A percentile compares a stretch with the other conserved stretches of the same genome.
phyloP scores from a whole-genome alignment of 805 yeast species.

The Huiozyma sinensis region DNA sequence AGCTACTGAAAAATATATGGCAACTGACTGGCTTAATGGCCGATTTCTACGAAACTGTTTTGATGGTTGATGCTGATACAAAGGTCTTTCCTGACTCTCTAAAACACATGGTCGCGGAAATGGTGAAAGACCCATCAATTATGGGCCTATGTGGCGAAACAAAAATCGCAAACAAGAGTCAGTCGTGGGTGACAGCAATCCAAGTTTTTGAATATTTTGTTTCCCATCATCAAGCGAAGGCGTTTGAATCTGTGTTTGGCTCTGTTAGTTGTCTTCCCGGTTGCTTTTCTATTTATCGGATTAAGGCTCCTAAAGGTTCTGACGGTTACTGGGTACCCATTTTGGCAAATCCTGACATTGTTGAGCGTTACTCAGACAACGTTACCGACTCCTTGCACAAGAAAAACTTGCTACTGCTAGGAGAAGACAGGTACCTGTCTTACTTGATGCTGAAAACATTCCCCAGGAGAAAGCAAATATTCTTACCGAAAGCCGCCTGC shows the following conservation, averaged over 20 bases:
- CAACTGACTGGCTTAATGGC: conserved; percentile 78
- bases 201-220: conserved; percentile 91
- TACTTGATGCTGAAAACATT: conserved; percentile 81
- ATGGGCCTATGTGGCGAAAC: conserved; percentile 97
- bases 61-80: conserved; percentile 95
- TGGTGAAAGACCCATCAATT: conserved; percentile 74
- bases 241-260: conserved; percentile 88
- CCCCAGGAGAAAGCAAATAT: conserved; percentile 80
- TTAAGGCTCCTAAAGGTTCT: conserved; percentile 76
- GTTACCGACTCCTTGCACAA: conserved; percentile 74
- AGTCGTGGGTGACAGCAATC: conserved; percentile 84
- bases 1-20: conserved; percentile 66
- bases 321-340: conserved; percentile 89
- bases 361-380: conserved; percentile 82
- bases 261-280: conserved; percentile 94
- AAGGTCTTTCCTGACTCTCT: conserved; percentile 76
- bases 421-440: conserved; percentile 82
- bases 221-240: conserved; percentile 90
- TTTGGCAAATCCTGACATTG: conserved; percentile 85
- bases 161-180: conserved; percentile 71
- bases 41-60: conserved; percentile 64
- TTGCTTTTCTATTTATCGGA: conserved; percentile 86
- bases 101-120: conserved; percentile 82
- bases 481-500: conserved; percentile 85
- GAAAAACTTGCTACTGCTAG: conserved; percentile 73